These are phyloP conservation scores for Auriculariales sp. DNA, from an alignment of 768 basidiomycete genomes.

Conservation along the genomic window DNA sequence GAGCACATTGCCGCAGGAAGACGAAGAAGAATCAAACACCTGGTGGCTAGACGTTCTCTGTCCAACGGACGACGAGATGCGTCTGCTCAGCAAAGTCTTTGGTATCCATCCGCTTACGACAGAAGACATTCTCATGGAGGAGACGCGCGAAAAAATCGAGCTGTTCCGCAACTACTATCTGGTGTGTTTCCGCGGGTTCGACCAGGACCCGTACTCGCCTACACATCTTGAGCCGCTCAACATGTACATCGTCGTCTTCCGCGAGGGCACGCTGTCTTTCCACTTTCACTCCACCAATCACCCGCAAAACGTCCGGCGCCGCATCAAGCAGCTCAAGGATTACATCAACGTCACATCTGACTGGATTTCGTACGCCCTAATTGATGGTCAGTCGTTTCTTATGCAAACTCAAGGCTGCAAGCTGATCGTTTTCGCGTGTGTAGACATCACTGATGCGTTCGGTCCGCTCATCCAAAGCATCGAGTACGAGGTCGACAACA, in stretches of 20 bases:
- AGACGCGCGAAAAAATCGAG: conserved; percentile 98
- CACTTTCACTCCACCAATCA: conserved; percentile 97
- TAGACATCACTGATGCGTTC: conserved; percentile 95
- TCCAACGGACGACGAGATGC: conserved; percentile 98
- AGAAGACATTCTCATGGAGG: conserved; percentile 99
- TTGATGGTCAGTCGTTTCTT: conserved; percentile 34
- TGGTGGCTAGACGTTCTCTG: conserved; percentile 96
- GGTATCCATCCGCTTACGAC: conserved; percentile 94
- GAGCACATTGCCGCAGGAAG: too few species aligned
- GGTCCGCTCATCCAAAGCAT: conserved; percentile 97
- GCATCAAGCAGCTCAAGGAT: conserved; percentile 98
- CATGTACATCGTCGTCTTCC: conserved; percentile 99
- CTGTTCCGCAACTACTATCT: conserved; percentile 97
- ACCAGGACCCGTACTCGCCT: conserved; percentile 94
- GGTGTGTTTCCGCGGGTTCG: conserved; percentile 97
- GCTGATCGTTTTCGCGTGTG: too few species aligned
- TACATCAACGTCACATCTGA: conserved; percentile 98
- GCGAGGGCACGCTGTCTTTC: conserved; percentile 92
- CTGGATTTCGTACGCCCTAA: conserved; percentile 99
- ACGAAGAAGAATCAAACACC: conserved; percentile 56
- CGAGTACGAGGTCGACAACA: conserved; percentile 98
- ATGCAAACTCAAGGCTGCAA: too few species aligned
- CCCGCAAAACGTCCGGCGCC: conserved; percentile 91
- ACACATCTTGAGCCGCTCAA: conserved; percentile 96
- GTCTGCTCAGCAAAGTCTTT: conserved; percentile 90